Conservation (phyloP, 2,329 filamentous ascomycete genomes). For the Scytalidium lignicola region DNA sequence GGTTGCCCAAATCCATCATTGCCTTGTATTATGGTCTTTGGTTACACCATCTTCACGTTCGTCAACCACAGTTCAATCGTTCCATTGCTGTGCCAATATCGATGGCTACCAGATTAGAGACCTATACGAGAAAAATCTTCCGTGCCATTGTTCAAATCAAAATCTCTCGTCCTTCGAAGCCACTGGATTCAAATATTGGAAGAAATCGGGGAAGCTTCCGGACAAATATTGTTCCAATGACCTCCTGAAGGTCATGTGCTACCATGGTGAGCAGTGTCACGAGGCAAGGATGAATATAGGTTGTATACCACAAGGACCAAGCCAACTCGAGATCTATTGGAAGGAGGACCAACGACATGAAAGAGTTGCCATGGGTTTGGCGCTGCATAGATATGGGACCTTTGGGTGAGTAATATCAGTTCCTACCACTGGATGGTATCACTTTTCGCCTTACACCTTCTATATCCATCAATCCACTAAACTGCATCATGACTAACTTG, state of each 20-base stretch:
- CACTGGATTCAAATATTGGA: background rate
- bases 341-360: conserved; percentile 12
- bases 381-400: background rate
- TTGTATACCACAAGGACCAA: conserved; percentile 6
- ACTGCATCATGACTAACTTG: too few relatives aligned
- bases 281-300: conserved; percentile 8
- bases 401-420: background rate
- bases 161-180: background rate
- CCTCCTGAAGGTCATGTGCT: conserved; percentile 6
- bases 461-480: background rate
- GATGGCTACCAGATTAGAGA: background rate
- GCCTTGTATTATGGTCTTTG: conserved; percentile 14
- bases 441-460: background rate
- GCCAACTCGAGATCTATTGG: conserved; percentile 12
- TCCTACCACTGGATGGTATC: background rate
- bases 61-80: background rate
- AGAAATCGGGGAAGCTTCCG: background rate
- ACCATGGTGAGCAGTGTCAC: conserved; percentile 6
- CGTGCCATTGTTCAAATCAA: background rate
- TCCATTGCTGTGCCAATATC: background rate
- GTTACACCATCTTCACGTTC: conserved; percentile 2
- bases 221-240: conserved; percentile 2
- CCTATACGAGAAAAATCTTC: background rate
- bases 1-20: conserved; percentile 14
- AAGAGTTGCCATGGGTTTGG: conserved; percentile 10